Conservation (phyloP, 148 eudicot genomes). For the Amaranthus cruentus region DNA sequence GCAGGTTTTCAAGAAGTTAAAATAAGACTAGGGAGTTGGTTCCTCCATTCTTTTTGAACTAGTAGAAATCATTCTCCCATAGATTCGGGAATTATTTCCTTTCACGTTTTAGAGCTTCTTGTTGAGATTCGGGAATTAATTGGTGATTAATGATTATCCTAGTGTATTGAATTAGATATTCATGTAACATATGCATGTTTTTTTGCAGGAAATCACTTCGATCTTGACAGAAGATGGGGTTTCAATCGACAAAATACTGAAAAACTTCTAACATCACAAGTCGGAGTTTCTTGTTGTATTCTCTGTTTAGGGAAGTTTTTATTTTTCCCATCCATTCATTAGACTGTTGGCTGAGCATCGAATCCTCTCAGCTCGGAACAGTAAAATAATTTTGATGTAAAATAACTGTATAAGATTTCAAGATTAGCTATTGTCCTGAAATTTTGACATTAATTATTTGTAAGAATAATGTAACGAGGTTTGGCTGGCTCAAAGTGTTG, state of each 20-base stretch:
- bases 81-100: too few species aligned
- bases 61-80: too few species aligned
- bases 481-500: not conserved
- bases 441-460: not conserved
- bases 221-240: slow-evolving; percentile 70
- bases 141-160: not conserved
- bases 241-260: slow-evolving; percentile 62
- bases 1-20: not conserved
- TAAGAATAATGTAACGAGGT: not conserved
- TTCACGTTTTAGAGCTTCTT: not conserved
- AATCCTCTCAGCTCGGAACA: slow-evolving; percentile 17
- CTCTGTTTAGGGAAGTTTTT: slow-evolving; percentile 13
- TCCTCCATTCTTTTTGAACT: too few species aligned
- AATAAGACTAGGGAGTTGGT: not conserved
- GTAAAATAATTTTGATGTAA: slow-evolving; percentile 8
- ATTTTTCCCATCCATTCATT: slow-evolving; percentile 23
- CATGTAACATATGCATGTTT: slow-evolving; percentile 9
- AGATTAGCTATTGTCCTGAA: too few species aligned
- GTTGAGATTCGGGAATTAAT: not conserved
- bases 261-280: slow-evolving; percentile 45
- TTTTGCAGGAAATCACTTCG: slow-evolving; percentile 79
- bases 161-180: not conserved
- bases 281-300: slow-evolving; percentile 20
- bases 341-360: not conserved
- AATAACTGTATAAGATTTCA: too few species aligned